These are phyloP conservation scores for Tranzscheliella williamsii DNA, from an alignment of 1,284 basidiomycete species.

Conservation along the genomic window DNA sequence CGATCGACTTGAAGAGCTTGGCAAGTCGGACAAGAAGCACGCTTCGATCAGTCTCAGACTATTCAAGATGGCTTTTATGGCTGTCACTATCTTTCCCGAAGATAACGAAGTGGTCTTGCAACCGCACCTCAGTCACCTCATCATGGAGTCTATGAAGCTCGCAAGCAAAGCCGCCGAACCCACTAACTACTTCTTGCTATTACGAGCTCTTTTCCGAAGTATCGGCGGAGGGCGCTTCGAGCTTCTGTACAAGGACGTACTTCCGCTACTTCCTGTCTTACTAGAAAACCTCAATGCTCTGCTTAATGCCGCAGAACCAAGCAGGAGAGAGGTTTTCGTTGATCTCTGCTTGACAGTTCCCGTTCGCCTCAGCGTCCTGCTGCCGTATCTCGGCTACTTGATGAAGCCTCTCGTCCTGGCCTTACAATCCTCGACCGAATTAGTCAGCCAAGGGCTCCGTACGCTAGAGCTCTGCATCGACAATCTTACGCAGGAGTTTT, in stretches of 20 bases:
- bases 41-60: slow-evolving; percentile 78
- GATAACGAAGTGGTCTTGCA: slow-evolving; percentile 90
- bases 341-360: slow-evolving; percentile 98
- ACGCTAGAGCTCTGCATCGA: slow-evolving; percentile 99
- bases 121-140: slow-evolving; percentile 85
- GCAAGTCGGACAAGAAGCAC: slow-evolving; percentile 78
- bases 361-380: slow-evolving; percentile 88
- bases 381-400: slow-evolving; percentile 91
- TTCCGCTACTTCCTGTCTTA: slow-evolving; percentile 94
- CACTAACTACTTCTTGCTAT: slow-evolving; percentile 89
- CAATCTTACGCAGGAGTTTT: slow-evolving; percentile 96
- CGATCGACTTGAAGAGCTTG: slow-evolving; percentile 77
- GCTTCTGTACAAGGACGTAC: slow-evolving; percentile 91
- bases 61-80: slow-evolving; percentile 95
- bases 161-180: slow-evolving; percentile 90
- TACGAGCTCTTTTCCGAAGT: slow-evolving; percentile 90
- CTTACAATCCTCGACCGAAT: slow-evolving; percentile 76
- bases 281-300: slow-evolving; percentile 81
- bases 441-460: slow-evolving; percentile 92
- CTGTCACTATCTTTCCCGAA: slow-evolving; percentile 77
- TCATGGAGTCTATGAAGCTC: slow-evolving; percentile 95
- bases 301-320: slow-evolving; percentile 57
- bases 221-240: slow-evolving; percentile 98
- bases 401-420: slow-evolving; percentile 96
- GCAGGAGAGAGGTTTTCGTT: slow-evolving; percentile 69